Base-by-base conservation (phyloP, 768 basidiomycete genomes). In the Lyophyllum shimeji region DNA sequence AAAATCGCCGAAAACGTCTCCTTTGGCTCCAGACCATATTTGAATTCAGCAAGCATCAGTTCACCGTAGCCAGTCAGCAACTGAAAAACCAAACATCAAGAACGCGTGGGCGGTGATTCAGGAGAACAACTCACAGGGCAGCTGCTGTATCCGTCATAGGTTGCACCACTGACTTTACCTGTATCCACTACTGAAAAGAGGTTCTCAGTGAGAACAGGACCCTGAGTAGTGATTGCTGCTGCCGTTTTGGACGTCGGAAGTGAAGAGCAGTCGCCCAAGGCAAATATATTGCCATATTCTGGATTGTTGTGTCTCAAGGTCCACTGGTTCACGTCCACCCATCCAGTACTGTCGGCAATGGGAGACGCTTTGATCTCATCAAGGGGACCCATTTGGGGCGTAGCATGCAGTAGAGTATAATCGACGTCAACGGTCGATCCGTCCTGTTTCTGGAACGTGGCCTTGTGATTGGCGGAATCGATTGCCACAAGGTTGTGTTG, bases 191-290 rank as follows among this genome's bases (percentile, higher is more conserved):
- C 73, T 24, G 85, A 84, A 69, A 85, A 87, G 34, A 98, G 57
- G 72, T 98, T 98, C 72, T 98, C 91, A 1, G 87, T 83, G 44
- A 98, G 79, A 4, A 99, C 87, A 11, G 96, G 96, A 0, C 90
- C 86, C 70, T 99, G 93, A 0, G 84, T 85, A 2, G 91, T 93
- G 64, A 98, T 89, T 5, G 95, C 96, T 13, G 96, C 95, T 0
- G 90, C 93, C 0, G 96, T 99, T 80, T 96, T 99, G 70, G 91
- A 93, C 24, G 94, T 98, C 7, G 96, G 96, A 25, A 97, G 72
- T 33, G 87, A 90, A 21, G 92, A 90, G 65, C 90, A 90, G 67
- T 99, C 96, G n/a, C 96, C 96, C 11, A 98, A 67, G 7, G 92
- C 81, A 70, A 95, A 98, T 27, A 98, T 82, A 69, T 97, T 98